These are phyloP conservation scores for Amphibolis antarctica DNA, from an alignment of 106 monocot species.

Conservation along the genomic window DNA sequence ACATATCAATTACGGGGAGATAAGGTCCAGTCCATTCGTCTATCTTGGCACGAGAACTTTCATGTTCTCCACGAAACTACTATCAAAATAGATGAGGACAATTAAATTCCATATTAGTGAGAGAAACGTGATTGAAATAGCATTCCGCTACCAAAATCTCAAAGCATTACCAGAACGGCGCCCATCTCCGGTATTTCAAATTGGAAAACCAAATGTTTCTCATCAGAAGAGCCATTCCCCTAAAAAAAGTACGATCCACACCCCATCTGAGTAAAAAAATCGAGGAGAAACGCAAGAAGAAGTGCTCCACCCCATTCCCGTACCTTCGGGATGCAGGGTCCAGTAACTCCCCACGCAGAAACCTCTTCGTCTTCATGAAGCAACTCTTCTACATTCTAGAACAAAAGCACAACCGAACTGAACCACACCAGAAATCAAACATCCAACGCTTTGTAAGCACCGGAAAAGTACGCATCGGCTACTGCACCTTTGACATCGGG, in stretches of 20 bases:
- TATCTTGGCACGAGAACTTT: slow-evolving; percentile 6
- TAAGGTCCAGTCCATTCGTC: slow-evolving; percentile 18
- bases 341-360: background rate
- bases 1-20: slow-evolving; percentile 24
- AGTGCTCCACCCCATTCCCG: background rate
- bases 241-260: slow-evolving; percentile 5
- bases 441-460: background rate
- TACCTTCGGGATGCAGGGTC: background rate
- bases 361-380: slow-evolving; percentile 14
- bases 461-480: background rate
- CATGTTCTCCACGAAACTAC: slow-evolving; percentile 21
- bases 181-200: slow-evolving; percentile 64
- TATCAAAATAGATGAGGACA: background rate
- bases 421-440: background rate
- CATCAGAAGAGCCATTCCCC: slow-evolving; percentile 9
- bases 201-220: slow-evolving; percentile 7
- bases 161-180: slow-evolving; percentile 23
- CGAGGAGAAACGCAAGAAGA: background rate
- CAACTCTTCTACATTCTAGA: slow-evolving; percentile 28
- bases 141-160: too few species aligned
- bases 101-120: background rate
- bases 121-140: background rate
- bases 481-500: slow-evolving; percentile 2
- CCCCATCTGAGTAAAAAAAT: background rate
- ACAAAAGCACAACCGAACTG: background rate